Percentiles rank a stretch among this genome's conserved stretches.
Evolutionary conservation across 1,139 yeast species (phyloP).

Genomic region (Casaregolazyma suthepensis): DNA sequence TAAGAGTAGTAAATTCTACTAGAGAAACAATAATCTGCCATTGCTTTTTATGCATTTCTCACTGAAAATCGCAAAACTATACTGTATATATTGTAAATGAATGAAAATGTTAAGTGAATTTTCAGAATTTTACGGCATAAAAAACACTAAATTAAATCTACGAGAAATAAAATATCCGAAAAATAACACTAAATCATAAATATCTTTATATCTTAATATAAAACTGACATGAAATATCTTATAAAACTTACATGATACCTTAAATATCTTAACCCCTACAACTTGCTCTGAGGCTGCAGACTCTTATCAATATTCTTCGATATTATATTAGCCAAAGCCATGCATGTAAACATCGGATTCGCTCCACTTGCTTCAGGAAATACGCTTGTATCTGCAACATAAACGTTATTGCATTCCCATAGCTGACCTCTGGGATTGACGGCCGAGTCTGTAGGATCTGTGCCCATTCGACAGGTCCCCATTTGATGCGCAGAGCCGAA

Average conservation of each 20-base stretch:
- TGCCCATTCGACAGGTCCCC: constrained; percentile 53
- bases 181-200: too few relatives aligned
- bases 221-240: too few relatives aligned
- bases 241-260: too few relatives aligned
- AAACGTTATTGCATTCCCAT: constrained; percentile 48
- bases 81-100: constrained; percentile 4
- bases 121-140: too few relatives aligned
- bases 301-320: constrained; percentile 14
- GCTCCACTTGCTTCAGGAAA: constrained; percentile 58
- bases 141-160: too few relatives aligned
- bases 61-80: neutral
- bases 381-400: constrained; percentile 52
- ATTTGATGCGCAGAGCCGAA: constrained; percentile 59
- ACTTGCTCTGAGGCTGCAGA: constrained; percentile 1
- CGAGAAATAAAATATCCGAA: too few relatives aligned
- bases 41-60: too few relatives aligned
- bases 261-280: neutral
- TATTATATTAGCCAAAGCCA: constrained; percentile 29
- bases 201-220: neutral
- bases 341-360: constrained; percentile 39
- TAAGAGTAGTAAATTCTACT: neutral
- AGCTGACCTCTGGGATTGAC: constrained; percentile 46
- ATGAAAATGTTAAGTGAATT: neutral
- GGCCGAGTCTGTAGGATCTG: constrained; percentile 43
- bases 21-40: too few relatives aligned